phyloP scores from a whole-genome alignment of 164 flowering plant genomes.

The Magnolia sinica region DNA sequence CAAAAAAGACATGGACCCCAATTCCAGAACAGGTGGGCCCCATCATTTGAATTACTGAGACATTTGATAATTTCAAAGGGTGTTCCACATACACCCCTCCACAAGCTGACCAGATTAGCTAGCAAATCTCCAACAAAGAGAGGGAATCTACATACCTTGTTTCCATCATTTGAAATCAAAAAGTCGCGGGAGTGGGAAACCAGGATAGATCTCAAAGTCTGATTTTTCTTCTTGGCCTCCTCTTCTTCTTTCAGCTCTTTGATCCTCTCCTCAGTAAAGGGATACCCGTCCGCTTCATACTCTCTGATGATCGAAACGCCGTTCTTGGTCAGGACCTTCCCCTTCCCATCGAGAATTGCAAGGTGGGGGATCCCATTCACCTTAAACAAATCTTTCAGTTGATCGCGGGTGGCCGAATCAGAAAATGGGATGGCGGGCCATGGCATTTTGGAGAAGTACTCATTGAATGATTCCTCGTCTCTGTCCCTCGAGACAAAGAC shows the following conservation, averaged over 20 bases:
- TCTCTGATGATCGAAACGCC: conserved; percentile 46
- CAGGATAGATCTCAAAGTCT: conserved; percentile 52
- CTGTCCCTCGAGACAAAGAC: conserved; percentile 50
- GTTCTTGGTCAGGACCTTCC: conserved; percentile 33
- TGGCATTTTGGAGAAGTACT: conserved; percentile 71
- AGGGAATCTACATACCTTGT: conserved; percentile 23
- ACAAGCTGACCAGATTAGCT: no score
- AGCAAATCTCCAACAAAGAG: not conserved
- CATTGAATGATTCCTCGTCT: conserved; percentile 51
- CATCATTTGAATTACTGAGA: not conserved
- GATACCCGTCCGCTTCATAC: conserved; percentile 52
- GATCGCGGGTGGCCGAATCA: conserved; percentile 42
- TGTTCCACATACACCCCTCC: no score
- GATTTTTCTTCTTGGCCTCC: conserved; percentile 46
- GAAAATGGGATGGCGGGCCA: conserved; percentile 80
- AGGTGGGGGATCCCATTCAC: conserved; percentile 60
- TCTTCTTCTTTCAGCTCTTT: conserved; percentile 46
- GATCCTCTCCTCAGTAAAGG: conserved; percentile 48
- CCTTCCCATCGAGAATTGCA: conserved; percentile 49
- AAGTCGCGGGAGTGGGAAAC: conserved; percentile 45
- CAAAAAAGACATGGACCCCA: not conserved
- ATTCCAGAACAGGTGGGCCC: not conserved
- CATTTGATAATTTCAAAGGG: no score
- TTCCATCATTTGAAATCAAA: conserved; percentile 39
- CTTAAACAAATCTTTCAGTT: conserved; percentile 32